Evolutionary conservation across 805 yeast species (phyloP).

Genomic region (Metschnikowia koreensis): DNA sequence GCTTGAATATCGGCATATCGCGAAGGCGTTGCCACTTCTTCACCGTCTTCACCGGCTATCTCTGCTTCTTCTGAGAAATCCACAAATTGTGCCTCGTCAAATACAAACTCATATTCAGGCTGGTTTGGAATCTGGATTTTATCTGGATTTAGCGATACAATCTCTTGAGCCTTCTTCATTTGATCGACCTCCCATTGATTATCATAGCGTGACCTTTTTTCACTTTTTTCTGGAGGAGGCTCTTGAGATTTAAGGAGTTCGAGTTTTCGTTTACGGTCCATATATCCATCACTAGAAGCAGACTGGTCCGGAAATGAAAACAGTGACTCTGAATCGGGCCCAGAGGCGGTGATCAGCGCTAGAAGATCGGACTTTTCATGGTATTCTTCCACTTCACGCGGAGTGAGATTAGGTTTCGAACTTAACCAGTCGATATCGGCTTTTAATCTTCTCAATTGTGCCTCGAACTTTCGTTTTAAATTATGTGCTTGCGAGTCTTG

Average conservation of each 20-base stretch:
- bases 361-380: constrained; percentile 13
- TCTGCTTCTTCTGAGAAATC: constrained; percentile 50
- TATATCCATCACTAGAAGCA: constrained; percentile 48
- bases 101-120: constrained; percentile 68
- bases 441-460: constrained; percentile 4
- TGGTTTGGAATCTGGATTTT: constrained; percentile 41
- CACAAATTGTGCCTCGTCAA: constrained; percentile 62
- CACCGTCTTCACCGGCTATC: constrained; percentile 26
- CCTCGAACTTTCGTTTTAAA: constrained; percentile 7
- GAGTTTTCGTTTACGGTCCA: constrained; percentile 55
- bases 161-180: constrained; percentile 38
- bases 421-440: constrained; percentile 1
- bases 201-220: constrained; percentile 18
- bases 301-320: constrained; percentile 53
- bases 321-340: neutral
- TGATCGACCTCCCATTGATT: constrained; percentile 58
- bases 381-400: constrained; percentile 13
- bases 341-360: constrained; percentile 1
- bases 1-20: constrained; percentile 36
- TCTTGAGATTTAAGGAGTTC: constrained; percentile 42
- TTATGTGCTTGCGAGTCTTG: neutral
- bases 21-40: constrained; percentile 5
- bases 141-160: constrained; percentile 28
- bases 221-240: constrained; percentile 15
- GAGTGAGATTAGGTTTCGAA: constrained; percentile 9